Evolutionary conservation across 2,329 filamentous ascomycete genomes (phyloP), one percentile per base, ranked within the genome.

Genomic region (Fusarium sp.): DNA sequence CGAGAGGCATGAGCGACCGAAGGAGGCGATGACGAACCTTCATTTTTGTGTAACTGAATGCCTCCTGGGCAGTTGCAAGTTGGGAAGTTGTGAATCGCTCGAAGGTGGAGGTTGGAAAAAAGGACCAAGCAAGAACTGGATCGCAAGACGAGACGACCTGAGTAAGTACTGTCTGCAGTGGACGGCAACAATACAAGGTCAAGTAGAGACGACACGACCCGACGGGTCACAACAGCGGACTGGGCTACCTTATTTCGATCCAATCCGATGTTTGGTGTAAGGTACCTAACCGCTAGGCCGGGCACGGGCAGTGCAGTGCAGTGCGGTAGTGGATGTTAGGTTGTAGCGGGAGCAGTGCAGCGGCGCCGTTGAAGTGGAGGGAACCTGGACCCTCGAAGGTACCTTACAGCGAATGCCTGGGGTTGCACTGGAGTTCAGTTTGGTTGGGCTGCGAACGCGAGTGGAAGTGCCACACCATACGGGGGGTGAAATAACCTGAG

Each of bases 1-100:
- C 20, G 45, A 59, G 56, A 62, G 23, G 45, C 35, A 69, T 53
- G 52, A 56, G 58, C 58, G 57, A 62, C 59, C 63, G 27, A 43
- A 62, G 64, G 54, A 51, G 69, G 67, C 55, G 52, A 70, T 69
- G 70, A 75, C 75, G 69, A 75, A 77, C 76, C 76, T 78, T 78
- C 76, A 78, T 78, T 61, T 63, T 76, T 78, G 76, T 77, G 74
- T 72, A 73, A 76, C 73, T 69, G 62, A 53, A 63, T 72, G 67
- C 67, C 72, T 67, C 71, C 69, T 69, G 69, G 71, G 71, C 71
- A 71, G 71, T 73, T 68, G 70, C 63, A 66, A 71, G 56, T 70
- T 58, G 61, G 36, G 58, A 71, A 67, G 60, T 56, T 70, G 66
- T 71, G 60, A 66, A 61, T 73, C 68, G 48, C 53, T 73, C 59